Evolutionary conservation across 441 rosid species (phyloP).

Genomic region (Pelargonium exstipulatum): DNA sequence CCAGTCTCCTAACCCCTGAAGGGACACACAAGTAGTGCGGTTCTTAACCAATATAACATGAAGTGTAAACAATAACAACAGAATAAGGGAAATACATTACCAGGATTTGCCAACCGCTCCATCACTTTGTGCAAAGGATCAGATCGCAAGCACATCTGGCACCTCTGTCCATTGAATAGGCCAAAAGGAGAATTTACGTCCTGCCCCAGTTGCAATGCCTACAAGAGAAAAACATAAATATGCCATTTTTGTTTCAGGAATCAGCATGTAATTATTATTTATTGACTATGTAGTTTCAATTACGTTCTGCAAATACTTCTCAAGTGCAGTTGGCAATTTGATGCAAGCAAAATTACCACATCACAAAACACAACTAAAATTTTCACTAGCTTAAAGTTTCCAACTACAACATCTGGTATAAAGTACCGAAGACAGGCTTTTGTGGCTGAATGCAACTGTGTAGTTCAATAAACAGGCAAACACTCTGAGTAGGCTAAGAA

Average conservation of each 20-base stretch:
- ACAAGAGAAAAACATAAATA: conserved; percentile 10
- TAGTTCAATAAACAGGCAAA: no score
- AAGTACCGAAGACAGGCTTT: no score
- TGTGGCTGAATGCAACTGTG: no score
- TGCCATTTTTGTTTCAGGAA: no score
- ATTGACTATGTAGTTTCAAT: no score
- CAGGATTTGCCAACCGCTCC: conserved; percentile 80
- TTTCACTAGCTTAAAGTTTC: neutral
- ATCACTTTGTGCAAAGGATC: conserved; percentile 65
- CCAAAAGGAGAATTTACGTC: conserved; percentile 56
- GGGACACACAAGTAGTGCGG: neutral
- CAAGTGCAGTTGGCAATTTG: neutral
- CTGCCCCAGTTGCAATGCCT: conserved; percentile 97
- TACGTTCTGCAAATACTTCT: no score
- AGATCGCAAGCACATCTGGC: conserved; percentile 75
- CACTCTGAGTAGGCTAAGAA: no score
- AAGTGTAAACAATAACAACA: neutral
- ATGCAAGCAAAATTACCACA: neutral
- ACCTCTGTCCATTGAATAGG: conserved; percentile 60
- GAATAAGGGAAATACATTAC: conserved; percentile 28
- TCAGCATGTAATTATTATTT: no score
- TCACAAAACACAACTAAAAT: neutral
- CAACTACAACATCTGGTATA: neutral
- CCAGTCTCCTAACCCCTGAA: conserved; percentile 78
- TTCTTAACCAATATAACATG: neutral